Conservation (phyloP, 257 asterid genomes). For the Buddleja alternifolia region DNA sequence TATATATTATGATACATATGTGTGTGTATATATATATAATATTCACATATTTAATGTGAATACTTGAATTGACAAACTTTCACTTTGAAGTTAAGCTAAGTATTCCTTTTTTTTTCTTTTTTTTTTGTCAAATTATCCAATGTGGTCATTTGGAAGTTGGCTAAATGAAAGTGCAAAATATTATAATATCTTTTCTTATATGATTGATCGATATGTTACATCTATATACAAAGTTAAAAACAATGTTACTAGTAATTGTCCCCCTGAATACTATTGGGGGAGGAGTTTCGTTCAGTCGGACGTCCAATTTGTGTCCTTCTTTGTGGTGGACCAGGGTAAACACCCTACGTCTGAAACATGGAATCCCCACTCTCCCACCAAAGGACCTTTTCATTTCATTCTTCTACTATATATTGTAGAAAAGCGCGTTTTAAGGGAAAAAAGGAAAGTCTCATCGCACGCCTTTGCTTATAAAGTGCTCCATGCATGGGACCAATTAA, state of each 20-base stretch:
- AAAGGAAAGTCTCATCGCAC: constrained; percentile 37
- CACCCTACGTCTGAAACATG: constrained; percentile 21
- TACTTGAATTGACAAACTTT: no score
- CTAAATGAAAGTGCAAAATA: background rate
- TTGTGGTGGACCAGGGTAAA: constrained; percentile 22
- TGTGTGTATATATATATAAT: no score
- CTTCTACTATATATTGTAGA: constrained; percentile 8
- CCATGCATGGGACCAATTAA: constrained; percentile 29
- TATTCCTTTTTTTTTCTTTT: no score
- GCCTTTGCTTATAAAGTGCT: constrained; percentile 40
- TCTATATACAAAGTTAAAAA: no score
- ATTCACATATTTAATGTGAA: no score
- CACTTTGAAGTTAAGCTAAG: constrained; percentile 15
- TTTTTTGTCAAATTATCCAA: no score
- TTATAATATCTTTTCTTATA: background rate
- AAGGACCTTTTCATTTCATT: background rate
- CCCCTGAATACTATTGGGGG: background rate
- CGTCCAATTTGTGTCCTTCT: constrained; percentile 13
- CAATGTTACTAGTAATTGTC: no score
- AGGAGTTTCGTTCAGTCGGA: constrained; percentile 23
- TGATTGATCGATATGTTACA: background rate
- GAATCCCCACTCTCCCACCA: constrained; percentile 37
- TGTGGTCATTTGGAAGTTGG: no score
- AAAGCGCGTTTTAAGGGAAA: constrained; percentile 32
- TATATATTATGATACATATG: no score